These are phyloP conservation scores for Picea abies DNA, from an alignment of 83 land plant genomes.

Conservation along the genomic window DNA sequence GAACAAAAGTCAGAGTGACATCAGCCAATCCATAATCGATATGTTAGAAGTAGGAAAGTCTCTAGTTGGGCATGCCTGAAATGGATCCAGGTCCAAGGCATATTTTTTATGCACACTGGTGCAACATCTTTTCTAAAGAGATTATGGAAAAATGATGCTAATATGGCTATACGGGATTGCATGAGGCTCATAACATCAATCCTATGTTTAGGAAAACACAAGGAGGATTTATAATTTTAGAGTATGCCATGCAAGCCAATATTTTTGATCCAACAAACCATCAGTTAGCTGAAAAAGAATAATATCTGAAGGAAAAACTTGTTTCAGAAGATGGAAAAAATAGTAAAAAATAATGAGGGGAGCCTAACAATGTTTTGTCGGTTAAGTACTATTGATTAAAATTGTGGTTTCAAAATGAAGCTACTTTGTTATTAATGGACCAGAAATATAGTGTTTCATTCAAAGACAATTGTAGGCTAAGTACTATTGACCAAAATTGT, in stretches of 20 bases:
- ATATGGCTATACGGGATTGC: conserved; percentile 98
- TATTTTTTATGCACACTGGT: conserved; percentile 80
- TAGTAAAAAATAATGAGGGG: neutral
- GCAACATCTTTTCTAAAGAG: conserved; percentile 90
- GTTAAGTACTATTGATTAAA: too few relatives aligned
- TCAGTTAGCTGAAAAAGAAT: conserved; percentile 60
- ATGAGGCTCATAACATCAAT: conserved; percentile 69
- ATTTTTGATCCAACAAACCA: conserved; percentile 62
- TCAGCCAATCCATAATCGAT: conserved; percentile 1
- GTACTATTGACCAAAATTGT: too few relatives aligned
- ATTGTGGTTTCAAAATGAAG: too few relatives aligned
- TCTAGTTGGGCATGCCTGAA: conserved; percentile 36
- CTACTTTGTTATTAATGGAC: too few relatives aligned
- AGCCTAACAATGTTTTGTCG: too few relatives aligned
- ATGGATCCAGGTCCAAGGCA: conserved; percentile 51
- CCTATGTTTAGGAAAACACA: conserved; percentile 70
- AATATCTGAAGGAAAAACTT: conserved; percentile 58
- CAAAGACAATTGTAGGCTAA: too few relatives aligned
- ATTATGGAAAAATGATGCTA: conserved; percentile 95
- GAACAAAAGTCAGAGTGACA: conserved; percentile 15
- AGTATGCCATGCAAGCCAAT: conserved; percentile 76
- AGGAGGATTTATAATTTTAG: conserved; percentile 63
- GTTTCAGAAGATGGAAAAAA: conserved; percentile 62
- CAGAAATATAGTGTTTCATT: too few relatives aligned
- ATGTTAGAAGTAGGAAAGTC: conserved; percentile 20